Evolutionary conservation across 2,329 filamentous ascomycete species (phyloP).

Genomic region (Tolypocladium paradoxum): DNA sequence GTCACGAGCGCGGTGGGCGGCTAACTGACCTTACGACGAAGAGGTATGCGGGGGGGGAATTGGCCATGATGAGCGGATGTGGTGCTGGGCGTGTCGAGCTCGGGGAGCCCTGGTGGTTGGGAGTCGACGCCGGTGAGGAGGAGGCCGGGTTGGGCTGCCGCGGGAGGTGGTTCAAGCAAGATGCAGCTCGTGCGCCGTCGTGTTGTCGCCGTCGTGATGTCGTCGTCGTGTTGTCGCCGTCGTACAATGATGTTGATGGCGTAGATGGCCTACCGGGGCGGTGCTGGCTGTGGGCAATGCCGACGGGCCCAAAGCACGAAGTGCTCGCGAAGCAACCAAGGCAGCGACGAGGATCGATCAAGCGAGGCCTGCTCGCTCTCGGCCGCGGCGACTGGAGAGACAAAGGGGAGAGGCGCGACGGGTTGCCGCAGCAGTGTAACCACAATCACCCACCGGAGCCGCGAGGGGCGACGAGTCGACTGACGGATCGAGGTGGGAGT

Average conservation of each 20-base stretch:
- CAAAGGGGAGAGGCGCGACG: background rate
- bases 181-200: background rate
- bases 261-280: too few species aligned
- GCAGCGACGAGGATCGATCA: too few species aligned
- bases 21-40: conserved; percentile 30
- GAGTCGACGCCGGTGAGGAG: background rate
- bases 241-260: background rate
- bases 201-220: background rate
- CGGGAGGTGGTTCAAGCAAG: background rate
- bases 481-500: too few species aligned
- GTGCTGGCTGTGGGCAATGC: background rate
- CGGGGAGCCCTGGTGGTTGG: background rate
- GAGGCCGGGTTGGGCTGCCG: background rate
- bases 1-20: background rate
- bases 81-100: background rate
- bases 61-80: conserved; percentile 1
- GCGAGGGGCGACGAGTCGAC: background rate
- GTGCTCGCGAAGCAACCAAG: background rate
- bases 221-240: background rate
- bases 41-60: conserved; percentile 25
- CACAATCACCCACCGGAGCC: background rate
- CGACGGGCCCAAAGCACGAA: background rate
- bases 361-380: background rate
- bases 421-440: background rate
- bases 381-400: background rate